These are phyloP conservation scores for Russula ochroleuca DNA, from an alignment of 768 basidiomycete species.

Conservation along the genomic window DNA sequence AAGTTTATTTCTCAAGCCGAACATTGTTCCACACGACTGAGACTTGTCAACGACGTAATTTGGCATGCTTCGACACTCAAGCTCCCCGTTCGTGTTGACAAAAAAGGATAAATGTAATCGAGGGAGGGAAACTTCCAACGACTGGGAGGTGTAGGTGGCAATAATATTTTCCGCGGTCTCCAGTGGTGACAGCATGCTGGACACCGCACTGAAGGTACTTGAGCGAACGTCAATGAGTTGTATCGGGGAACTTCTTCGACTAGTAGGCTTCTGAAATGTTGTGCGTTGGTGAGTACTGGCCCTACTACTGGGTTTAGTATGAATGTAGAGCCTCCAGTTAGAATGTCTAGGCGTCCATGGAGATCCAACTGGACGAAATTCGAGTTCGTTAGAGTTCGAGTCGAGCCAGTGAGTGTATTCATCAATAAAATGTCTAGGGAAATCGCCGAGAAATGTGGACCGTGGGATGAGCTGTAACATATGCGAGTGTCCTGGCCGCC, in stretches of 20 bases:
- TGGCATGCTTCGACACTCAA: slow-evolving; percentile 42
- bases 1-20: slow-evolving; percentile 40
- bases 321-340: slow-evolving; percentile 32
- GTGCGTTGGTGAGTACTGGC: not conserved
- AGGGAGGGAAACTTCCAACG: slow-evolving; percentile 34
- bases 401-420: slow-evolving; percentile 38
- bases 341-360: slow-evolving; percentile 32
- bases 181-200: not conserved
- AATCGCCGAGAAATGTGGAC: slow-evolving; percentile 30
- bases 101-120: slow-evolving; percentile 43
- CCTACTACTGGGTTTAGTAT: no score
- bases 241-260: not conserved
- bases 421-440: slow-evolving; percentile 34
- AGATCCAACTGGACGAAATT: slow-evolving; percentile 35
- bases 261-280: not conserved
- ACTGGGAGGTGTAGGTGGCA: not conserved
- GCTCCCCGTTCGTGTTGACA: slow-evolving; percentile 30
- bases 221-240: slow-evolving; percentile 15
- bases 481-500: slow-evolving; percentile 3
- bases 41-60: slow-evolving; percentile 40
- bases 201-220: not conserved
- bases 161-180: not conserved
- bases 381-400: slow-evolving; percentile 28
- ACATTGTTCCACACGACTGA: slow-evolving; percentile 44
- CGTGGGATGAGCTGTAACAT: slow-evolving; percentile 36